Evolutionary conservation across 2,329 filamentous ascomycete genomes (phyloP), one percentile per base, ranked within the genome.

Genomic region (Onygenales sp.): DNA sequence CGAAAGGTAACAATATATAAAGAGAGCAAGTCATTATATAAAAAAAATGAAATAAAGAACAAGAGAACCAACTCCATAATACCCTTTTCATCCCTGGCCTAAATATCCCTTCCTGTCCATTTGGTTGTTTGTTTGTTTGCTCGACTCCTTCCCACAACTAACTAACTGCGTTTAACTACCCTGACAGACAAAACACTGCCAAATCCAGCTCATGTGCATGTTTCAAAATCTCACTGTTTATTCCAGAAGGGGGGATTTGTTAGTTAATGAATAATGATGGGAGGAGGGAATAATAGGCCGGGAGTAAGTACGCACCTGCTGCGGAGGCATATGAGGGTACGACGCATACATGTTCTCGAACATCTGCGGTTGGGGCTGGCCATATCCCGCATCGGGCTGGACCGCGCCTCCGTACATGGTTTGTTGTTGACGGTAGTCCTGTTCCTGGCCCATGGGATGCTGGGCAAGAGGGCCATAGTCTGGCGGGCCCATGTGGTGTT

Each of bases 361-460:
- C 79, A 96, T 94, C 58, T 83, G 75, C 45, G 71, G 67, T 61
- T 87, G 85, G 45, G 86, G 81, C 64, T 93, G 89, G 11, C 85
- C 87, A 66, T 94, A 94, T 10, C 82, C 78, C 10, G 86, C 82
- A 48, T 87, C 86, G 11, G 84, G 76, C 60, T 89, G 88, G 54
- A 90, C 87, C 59, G 89, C 84, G 52, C 84, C 85, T 33, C 85
- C 78, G 66, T 95, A 96, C 82, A 95, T 92, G 64, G 81, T 81
- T 44, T 83, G 83, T 64, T 87, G 83, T 61, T 84, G 81, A 57
- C 89, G 86, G 69, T 95, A 95, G 61, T 93, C 88, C 61, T 86
- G 80, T 52, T 90, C 86, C 46, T 82, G 77, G 14, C 77, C 76
- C 57, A 90, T 78, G 53, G 75, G 72, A 64, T 88, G 85, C 43